Conservation (phyloP, 73 alveolate genomes). For the Tetrahymena malaccensis region DNA sequence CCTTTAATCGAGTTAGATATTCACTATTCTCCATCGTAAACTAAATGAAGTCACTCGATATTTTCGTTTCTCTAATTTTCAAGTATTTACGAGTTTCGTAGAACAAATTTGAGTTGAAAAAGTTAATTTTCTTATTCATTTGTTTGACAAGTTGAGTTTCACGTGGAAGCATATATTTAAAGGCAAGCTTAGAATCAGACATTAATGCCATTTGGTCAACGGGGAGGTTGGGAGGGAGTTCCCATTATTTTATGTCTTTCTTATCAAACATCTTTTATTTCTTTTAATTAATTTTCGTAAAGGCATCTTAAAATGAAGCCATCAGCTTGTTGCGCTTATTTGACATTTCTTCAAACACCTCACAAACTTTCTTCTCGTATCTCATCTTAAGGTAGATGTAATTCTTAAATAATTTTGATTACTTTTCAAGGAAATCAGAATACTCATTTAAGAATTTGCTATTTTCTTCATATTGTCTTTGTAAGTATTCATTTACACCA, state of each 20-base stretch:
- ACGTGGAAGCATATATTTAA: not conserved
- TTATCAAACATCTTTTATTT: not conserved
- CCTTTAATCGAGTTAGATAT: not conserved
- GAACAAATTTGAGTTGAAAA: not conserved
- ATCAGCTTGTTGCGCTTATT: not conserved
- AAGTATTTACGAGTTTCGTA: not conserved
- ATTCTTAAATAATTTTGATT: not conserved
- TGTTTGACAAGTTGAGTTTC: not conserved
- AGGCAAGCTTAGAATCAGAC: not conserved
- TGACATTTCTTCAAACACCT: not conserved
- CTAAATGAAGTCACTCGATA: not conserved
- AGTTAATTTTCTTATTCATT: not conserved
- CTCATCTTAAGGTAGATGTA: not conserved
- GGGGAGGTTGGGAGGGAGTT: not conserved
- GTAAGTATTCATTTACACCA: not conserved
- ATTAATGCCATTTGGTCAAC: not conserved
- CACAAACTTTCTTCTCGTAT: not conserved
- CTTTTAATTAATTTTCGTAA: not conserved
- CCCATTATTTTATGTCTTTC: not conserved
- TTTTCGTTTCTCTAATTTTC: not conserved
- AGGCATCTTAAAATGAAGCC: not conserved
- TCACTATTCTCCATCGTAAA: not conserved
- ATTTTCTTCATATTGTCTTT: not conserved
- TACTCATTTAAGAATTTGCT: not conserved
- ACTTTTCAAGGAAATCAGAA: not conserved